Evolutionary conservation across 148 eudicot species (phyloP).

Genomic region (Rhododendron kiyosumense): DNA sequence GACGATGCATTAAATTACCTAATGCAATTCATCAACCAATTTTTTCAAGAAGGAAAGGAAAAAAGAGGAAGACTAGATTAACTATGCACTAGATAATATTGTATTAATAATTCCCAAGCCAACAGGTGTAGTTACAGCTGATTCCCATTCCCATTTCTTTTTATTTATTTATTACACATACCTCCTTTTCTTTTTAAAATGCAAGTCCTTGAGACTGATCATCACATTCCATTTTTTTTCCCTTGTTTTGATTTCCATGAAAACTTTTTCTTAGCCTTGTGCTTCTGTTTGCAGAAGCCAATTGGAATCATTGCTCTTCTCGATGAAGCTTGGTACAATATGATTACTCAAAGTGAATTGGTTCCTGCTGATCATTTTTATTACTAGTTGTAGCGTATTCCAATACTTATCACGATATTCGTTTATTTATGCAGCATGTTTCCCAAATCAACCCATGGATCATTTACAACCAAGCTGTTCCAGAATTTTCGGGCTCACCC

Average conservation of each 20-base stretch:
- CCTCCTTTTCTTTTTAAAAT: not conserved
- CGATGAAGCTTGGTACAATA: slow-evolving; percentile 94
- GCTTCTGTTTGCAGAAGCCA: slow-evolving; percentile 70
- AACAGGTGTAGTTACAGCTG: not conserved
- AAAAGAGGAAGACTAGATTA: not conserved
- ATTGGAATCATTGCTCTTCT: slow-evolving; percentile 86
- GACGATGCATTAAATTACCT: not conserved
- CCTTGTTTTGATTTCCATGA: not conserved
- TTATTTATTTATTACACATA: not conserved
- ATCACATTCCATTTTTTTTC: no score
- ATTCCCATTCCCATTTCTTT: not conserved
- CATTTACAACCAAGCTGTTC: slow-evolving; percentile 90
- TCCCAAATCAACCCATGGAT: slow-evolving; percentile 90
- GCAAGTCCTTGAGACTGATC: not conserved
- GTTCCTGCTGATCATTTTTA: slow-evolving; percentile 14
- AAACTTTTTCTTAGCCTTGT: slow-evolving; percentile 7
- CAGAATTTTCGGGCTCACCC: slow-evolving; percentile 70
- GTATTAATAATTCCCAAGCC: not conserved
- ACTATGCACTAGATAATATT: not conserved
- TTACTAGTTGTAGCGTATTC: slow-evolving; percentile 2
- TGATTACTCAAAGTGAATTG: slow-evolving; percentile 14
- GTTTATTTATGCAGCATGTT: slow-evolving; percentile 71
- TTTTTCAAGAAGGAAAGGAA: not conserved
- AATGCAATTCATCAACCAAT: not conserved
- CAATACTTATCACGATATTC: not conserved